phyloP scores from a whole-genome alignment of 805 yeast genomes.

The Wickerhamiella occidentalis region DNA sequence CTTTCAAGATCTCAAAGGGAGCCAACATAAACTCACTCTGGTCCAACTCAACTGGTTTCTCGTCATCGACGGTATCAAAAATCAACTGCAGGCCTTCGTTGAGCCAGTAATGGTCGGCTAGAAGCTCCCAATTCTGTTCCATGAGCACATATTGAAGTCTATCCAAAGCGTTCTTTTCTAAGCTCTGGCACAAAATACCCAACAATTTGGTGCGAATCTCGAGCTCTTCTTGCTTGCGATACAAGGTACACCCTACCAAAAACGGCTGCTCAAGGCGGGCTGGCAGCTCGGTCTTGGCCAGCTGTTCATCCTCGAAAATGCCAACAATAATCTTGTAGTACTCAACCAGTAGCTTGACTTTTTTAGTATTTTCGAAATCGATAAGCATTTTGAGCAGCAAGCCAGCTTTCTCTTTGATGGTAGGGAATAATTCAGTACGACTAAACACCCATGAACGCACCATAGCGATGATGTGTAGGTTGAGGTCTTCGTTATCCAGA shows the following conservation, averaged over 20 bases:
- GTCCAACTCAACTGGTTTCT: conserved; percentile 14
- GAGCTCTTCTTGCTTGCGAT: conserved; percentile 40
- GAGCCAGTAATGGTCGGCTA: conserved; percentile 89
- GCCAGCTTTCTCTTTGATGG: conserved; percentile 92
- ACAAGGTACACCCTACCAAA: conserved; percentile 75
- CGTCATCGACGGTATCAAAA: conserved; percentile 59
- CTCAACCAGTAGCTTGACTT: conserved; percentile 52
- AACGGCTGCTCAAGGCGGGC: conserved; percentile 95
- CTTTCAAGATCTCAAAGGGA: conserved; percentile 3
- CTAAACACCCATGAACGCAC: conserved; percentile 87
- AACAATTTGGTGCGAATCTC: conserved; percentile 63
- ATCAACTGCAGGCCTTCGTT: conserved; percentile 83
- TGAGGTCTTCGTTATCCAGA: conserved; percentile 62
- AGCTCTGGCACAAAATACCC: conserved; percentile 62
- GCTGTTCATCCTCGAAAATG: conserved; percentile 66
- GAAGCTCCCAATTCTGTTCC: conserved; percentile 94
- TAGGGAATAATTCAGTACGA: conserved; percentile 74
- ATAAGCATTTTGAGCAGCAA: conserved; percentile 78
- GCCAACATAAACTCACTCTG: conserved; percentile 16
- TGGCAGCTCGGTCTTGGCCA: conserved; percentile 76
- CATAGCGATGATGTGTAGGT: conserved; percentile 61
- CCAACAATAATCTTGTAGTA: conserved; percentile 80
- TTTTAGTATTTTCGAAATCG: conserved; percentile 79
- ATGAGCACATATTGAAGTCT: conserved; percentile 76
- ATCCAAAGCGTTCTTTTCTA: conserved; percentile 66